phyloP scores from a whole-genome alignment of 257 asterid genomes.

The Nicotiana paniculata region DNA sequence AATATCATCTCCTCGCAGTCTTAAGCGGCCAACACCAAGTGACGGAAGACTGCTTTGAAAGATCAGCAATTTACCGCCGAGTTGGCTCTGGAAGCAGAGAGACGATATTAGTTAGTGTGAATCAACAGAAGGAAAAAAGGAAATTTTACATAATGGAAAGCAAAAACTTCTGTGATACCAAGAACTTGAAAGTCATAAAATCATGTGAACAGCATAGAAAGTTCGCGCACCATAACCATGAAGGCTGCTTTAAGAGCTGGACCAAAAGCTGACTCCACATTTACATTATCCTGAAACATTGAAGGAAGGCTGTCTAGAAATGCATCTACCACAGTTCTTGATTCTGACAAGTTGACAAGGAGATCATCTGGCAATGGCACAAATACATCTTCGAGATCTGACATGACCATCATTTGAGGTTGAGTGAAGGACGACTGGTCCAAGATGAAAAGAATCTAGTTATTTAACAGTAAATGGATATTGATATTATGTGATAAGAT shows the following conservation, averaged over 20 bases:
- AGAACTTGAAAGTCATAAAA: background rate
- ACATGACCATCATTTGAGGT: slow-evolving; percentile 90
- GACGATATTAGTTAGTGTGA: background rate
- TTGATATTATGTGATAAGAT: background rate
- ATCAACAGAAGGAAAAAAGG: background rate
- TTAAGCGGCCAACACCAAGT: slow-evolving; percentile 87
- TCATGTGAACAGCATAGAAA: background rate
- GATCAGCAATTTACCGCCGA: slow-evolving; percentile 93
- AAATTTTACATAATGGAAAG: background rate
- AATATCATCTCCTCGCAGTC: slow-evolving; percentile 86
- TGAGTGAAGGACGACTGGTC: slow-evolving; percentile 75
- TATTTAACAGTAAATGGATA: slow-evolving; percentile 9
- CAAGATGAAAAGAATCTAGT: slow-evolving; percentile 19
- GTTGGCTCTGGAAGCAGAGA: slow-evolving; percentile 69
- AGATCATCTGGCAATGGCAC: slow-evolving; percentile 85
- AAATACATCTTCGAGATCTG: slow-evolving; percentile 80
- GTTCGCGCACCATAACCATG: slow-evolving; percentile 80
- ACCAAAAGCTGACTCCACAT: slow-evolving; percentile 98
- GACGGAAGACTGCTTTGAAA: slow-evolving; percentile 93
- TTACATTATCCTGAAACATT: slow-evolving; percentile 84
- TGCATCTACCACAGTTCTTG: slow-evolving; percentile 87
- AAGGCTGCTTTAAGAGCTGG: slow-evolving; percentile 94
- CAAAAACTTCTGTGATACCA: slow-evolving; percentile 3
- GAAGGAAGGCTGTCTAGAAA: slow-evolving; percentile 91
- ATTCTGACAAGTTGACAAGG: slow-evolving; percentile 93